phyloP scores from a whole-genome alignment of 2,329 filamentous ascomycete species.

The Cordyceps cateniannulata region DNA sequence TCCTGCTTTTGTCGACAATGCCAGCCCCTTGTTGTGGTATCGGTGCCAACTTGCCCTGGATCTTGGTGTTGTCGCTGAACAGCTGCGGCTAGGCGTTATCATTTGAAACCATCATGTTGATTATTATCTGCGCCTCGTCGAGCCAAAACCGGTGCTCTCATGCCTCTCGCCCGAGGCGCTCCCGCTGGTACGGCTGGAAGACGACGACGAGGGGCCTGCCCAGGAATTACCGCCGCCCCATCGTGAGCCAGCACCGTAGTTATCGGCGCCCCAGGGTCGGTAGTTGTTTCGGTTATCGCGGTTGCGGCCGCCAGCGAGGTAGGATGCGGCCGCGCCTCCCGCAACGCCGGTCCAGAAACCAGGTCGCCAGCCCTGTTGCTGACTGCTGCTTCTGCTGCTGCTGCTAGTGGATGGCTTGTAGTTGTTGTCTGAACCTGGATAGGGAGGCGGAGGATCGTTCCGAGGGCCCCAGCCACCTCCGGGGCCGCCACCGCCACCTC shows the following conservation, averaged over 20 bases:
- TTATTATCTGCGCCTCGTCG: constrained; percentile 52
- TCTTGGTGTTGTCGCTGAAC: no score
- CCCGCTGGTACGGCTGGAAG: constrained; percentile 29
- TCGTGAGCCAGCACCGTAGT: constrained; percentile 25
- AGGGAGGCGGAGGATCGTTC: constrained; percentile 48
- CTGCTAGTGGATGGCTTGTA: constrained; percentile 28
- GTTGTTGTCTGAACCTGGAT: constrained; percentile 27
- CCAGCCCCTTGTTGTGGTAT: no score
- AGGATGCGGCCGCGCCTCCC: constrained; percentile 63
- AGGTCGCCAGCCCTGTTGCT: constrained; percentile 19
- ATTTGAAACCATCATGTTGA: no score
- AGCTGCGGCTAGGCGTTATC: no score
- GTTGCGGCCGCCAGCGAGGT: constrained; percentile 49
- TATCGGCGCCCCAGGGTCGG: constrained; percentile 17
- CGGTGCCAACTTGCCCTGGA: no score
- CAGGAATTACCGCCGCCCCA: constrained; percentile 25
- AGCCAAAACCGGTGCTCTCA: constrained; percentile 68
- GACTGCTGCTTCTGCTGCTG: constrained; percentile 19
- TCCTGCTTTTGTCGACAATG: no score
- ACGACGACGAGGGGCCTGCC: constrained; percentile 27
- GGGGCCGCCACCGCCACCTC: constrained; percentile 29
- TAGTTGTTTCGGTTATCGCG: constrained; percentile 26
- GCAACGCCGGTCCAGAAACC: constrained; percentile 53
- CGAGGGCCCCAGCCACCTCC: constrained; percentile 29
- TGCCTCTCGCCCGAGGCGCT: constrained; percentile 42